Base-by-base conservation (phyloP, 306 rosid species). In the Lathyrus oleraceus region DNA sequence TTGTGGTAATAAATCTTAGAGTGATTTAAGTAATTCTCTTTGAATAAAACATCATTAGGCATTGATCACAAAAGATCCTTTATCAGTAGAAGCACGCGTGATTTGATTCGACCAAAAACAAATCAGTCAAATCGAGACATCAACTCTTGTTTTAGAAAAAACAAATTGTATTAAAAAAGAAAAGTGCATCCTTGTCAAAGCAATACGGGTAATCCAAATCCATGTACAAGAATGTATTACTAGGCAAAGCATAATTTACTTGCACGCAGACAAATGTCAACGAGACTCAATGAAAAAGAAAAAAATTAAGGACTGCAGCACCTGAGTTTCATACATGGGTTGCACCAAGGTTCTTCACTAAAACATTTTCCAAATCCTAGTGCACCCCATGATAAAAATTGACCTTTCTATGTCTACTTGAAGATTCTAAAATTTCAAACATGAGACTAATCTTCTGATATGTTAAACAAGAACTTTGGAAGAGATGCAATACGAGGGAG, bases 401-500 rank as follows among this genome's bases (percentile, higher is more conserved):
- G 16, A 42, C 14, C 17, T 11, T 61, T 17, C 39, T 61, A 17
- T 54, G 42, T 39, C 54, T 27, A 52, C 71, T 38, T 15, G 70
- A 60, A 17, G 36, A 23, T 40, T 44, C 39, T 32, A 13, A 79
- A 43, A 60, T 28, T 51, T 12, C 35, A 27, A 65, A 57, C 48
- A 47, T 10, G 13, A 23, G 61, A 71, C 52, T 61, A 48, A 69
- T 86, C 85, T 80, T 91, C 90, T 1, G 91, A 81, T 67, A 89
- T 89, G 81, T 87, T 82, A 69, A 84, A 92, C 87, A 89, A 59
- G 79, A 87, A 85, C 82, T 86, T 89, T 0, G 97, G 95, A 32
- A 92, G 88, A 16, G 96, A 92, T 9, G 96, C 81, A 3, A 92
- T 86, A 42, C 96, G 81, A 72, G 98, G 98, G 57, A 92, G 95